Percentiles rank a stretch among this genome's conserved stretches.
Conservation (phyloP, 345 rosid genomes). For the Populus alba region DNA sequence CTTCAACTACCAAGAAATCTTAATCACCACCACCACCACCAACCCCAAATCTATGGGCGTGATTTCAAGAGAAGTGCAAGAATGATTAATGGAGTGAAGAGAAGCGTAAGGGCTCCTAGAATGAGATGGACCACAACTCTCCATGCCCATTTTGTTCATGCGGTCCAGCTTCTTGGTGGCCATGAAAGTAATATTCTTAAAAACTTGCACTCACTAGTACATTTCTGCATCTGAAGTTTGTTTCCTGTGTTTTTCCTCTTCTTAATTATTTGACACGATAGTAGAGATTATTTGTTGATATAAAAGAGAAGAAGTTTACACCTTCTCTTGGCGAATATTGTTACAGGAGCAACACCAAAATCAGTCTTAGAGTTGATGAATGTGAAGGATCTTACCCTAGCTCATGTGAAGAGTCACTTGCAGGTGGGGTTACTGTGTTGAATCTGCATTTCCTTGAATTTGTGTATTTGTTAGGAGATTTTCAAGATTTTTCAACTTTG, state of each 20-base stretch:
- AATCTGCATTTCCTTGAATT: slow-evolving; percentile 24
- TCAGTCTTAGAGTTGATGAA: slow-evolving; percentile 98
- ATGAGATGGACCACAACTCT: slow-evolving; percentile 98
- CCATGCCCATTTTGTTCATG: slow-evolving; percentile 91
- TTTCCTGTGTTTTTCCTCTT: not conserved
- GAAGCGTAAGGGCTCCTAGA: slow-evolving; percentile 87
- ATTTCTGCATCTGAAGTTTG: not conserved
- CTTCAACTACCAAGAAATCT: slow-evolving; percentile 26
- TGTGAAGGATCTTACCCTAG: slow-evolving; percentile 98
- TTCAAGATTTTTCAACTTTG: slow-evolving; percentile 13
- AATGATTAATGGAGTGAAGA: slow-evolving; percentile 43
- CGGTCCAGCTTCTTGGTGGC: slow-evolving; percentile 97
- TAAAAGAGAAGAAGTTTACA: not conserved
- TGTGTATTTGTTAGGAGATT: not conserved
- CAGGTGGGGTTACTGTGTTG: slow-evolving; percentile 54
- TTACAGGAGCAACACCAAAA: slow-evolving; percentile 92
- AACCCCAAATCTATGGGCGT: slow-evolving; percentile 63
- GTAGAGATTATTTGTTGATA: not conserved
- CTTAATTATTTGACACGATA: not conserved
- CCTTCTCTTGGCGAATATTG: not conserved
- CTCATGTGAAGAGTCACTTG: slow-evolving; percentile 99
- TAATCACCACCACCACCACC: slow-evolving; percentile 40
- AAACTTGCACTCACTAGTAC: not conserved
- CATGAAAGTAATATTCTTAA: slow-evolving; percentile 67
- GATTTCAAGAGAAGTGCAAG: slow-evolving; percentile 76